These are phyloP conservation scores for Eucalyptus sp. DNA, from an alignment of 345 rosid genomes.

Conservation along the genomic window DNA sequence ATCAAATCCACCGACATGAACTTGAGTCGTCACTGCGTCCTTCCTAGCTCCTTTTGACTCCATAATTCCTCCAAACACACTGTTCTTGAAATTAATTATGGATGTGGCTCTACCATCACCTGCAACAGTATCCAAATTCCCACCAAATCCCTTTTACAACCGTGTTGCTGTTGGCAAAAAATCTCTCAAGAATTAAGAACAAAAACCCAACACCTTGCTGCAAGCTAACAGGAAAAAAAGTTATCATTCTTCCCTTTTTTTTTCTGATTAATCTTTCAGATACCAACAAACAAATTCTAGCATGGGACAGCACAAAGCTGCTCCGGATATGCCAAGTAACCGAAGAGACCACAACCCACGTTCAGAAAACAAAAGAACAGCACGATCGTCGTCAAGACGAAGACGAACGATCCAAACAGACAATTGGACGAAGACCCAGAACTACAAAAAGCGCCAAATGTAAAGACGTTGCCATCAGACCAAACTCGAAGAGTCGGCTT, in stretches of 20 bases:
- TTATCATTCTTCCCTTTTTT: not conserved
- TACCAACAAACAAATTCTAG: not conserved
- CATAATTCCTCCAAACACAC: slow-evolving; percentile 5
- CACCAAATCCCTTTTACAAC: not conserved
- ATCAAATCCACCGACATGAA: slow-evolving; percentile 71
- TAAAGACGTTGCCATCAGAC: not conserved
- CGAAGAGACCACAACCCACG: not conserved
- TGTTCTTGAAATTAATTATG: not conserved
- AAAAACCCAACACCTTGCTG: not conserved
- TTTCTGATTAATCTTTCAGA: not conserved
- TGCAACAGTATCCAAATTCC: not conserved
- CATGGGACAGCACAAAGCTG: not conserved
- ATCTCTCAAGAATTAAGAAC: not conserved
- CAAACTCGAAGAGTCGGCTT: not conserved
- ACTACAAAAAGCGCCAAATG: not conserved
- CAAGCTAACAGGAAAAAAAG: not conserved
- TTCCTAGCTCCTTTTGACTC: slow-evolving; percentile 16
- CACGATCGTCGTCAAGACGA: not conserved
- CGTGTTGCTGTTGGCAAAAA: fast-evolving
- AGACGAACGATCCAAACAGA: not conserved
- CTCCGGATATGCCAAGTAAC: not conserved
- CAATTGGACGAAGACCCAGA: not conserved
- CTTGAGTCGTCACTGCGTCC: slow-evolving; percentile 55
- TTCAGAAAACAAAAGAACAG: not conserved
- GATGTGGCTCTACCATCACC: not conserved